Conservation (phyloP, 2,329 filamentous ascomycete species). For the Phyllosticta paracitricarpa region DNA sequence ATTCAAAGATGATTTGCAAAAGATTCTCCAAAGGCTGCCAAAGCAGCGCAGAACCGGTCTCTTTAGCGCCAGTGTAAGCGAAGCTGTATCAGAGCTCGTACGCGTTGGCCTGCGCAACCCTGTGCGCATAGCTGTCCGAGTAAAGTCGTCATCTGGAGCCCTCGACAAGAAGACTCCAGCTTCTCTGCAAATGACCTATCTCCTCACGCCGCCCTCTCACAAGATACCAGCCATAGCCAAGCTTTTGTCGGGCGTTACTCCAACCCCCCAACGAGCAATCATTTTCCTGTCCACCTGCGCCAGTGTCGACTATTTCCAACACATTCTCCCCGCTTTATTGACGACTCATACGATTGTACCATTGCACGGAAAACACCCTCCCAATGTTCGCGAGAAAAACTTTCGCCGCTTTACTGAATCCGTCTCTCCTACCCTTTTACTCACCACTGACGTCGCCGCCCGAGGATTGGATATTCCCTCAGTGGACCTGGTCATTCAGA, state of each 20-base stretch:
- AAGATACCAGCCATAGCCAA: conserved; percentile 68
- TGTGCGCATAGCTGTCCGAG: conserved; percentile 88
- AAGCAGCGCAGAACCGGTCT: conserved; percentile 90
- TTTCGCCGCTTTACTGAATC: conserved; percentile 71
- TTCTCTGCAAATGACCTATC: conserved; percentile 83
- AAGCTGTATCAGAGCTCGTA: conserved; percentile 88
- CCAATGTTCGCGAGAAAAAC: conserved; percentile 80
- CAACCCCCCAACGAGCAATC: conserved; percentile 73
- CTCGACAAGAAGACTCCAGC: conserved; percentile 85
- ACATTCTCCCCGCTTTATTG: conserved; percentile 64
- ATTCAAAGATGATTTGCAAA: conserved; percentile 83
- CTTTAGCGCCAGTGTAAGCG: conserved; percentile 92
- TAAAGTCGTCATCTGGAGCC: conserved; percentile 54
- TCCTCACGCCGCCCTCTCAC: conserved; percentile 63
- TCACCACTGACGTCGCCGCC: conserved; percentile 89
- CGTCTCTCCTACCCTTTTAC: conserved; percentile 64
- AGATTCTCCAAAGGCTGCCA: conserved; percentile 71
- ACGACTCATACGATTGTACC: conserved; percentile 59
- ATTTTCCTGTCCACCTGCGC: conserved; percentile 91
- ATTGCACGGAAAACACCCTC: conserved; percentile 83
- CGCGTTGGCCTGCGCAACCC: conserved; percentile 87
- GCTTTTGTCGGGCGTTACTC: conserved; percentile 59
- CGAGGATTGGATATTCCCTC: conserved; percentile 85
- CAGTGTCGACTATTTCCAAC: conserved; percentile 86
- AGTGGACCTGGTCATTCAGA: conserved; percentile 81